phyloP scores from a whole-genome alignment of 176 grass and related monocot genomes.

The Cocos nucifera region DNA sequence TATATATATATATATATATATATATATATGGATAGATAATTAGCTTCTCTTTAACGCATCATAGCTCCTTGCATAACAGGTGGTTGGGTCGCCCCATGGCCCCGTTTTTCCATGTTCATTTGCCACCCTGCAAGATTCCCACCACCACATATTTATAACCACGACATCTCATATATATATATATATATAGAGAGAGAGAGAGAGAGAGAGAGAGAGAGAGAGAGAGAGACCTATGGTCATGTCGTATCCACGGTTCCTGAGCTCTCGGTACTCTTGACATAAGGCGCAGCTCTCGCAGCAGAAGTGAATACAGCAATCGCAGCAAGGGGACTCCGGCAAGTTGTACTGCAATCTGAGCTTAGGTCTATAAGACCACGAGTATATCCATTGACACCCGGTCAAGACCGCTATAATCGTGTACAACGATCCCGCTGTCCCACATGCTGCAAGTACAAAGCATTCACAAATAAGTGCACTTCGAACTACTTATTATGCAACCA shows the following conservation, averaged over 20 bases:
- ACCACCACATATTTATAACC: too few relatives aligned
- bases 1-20: too few relatives aligned
- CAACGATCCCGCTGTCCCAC: not conserved
- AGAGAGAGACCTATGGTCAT: conserved; percentile 1
- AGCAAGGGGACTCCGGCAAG: not conserved
- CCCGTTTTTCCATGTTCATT: not conserved
- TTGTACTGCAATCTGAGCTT: not conserved
- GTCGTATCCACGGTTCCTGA: conserved; percentile 8
- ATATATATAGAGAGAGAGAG: not conserved
- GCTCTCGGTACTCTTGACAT: conserved; percentile 3
- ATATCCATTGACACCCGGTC: not conserved
- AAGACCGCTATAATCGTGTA: not conserved
- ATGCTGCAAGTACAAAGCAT: too few relatives aligned
- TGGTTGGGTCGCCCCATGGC: not conserved
- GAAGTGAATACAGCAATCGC: not conserved
- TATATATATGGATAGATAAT: too few relatives aligned
- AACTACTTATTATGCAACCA: too few relatives aligned
- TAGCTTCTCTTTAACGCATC: not conserved
- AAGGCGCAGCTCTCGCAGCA: not conserved
- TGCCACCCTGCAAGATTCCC: conserved; percentile 3
- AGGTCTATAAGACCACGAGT: not conserved
- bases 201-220: too few relatives aligned
- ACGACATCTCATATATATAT: not conserved
- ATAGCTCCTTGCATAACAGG: not conserved
- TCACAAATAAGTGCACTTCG: too few relatives aligned